Evolutionary conservation across 495 filamentous ascomycete genomes (phyloP), one percentile per base, ranked within the genome.

Genomic region (Penicillium manginii): DNA sequence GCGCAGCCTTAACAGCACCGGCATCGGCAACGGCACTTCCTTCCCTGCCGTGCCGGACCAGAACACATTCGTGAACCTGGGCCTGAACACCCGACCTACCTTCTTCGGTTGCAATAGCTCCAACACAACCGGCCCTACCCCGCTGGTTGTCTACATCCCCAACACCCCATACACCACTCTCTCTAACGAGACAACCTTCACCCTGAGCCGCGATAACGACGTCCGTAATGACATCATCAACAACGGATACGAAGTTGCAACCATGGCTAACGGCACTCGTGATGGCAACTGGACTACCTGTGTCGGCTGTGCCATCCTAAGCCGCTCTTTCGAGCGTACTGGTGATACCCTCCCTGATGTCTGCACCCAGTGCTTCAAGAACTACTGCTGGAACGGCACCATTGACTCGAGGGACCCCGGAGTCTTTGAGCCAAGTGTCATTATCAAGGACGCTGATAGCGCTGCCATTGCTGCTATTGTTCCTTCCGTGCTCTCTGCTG

Each of bases 91-190:
- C 53, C 85, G 83, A 4, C 94, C 93, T 0, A 91, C 92, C 8
- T 97, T 98, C 80, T 98, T 98, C 74, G 93, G 93, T 57, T 98
- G 93, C 78, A 76, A 93, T 74, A 79, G 77, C 42, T 72, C 76
- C 55, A 96, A 96, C 73, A 60, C 61, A 4, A 71, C 71, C 33
- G 70, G 69, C 4, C 59, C 68, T 7, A 75, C 87, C 0, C 93
- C 93, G 0, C 64, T 97, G 32, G 72, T 98, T 59, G 90, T 98
- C 58, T 98, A 97, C 73, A 63, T 98, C n/a, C 90, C 93, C 51
- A 97, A 96, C 71, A 74, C 82, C 14, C 93, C 93, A 0, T 97
- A 94, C 74, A 84, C 82, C 37, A 81, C 79, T 60, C 63, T 79
- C 43, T 88, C 83, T 63, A 97, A 97, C 74, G 73, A 86, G 3